Conservation (phyloP, 768 basidiomycete genomes). For the Termitomyces sp. region DNA sequence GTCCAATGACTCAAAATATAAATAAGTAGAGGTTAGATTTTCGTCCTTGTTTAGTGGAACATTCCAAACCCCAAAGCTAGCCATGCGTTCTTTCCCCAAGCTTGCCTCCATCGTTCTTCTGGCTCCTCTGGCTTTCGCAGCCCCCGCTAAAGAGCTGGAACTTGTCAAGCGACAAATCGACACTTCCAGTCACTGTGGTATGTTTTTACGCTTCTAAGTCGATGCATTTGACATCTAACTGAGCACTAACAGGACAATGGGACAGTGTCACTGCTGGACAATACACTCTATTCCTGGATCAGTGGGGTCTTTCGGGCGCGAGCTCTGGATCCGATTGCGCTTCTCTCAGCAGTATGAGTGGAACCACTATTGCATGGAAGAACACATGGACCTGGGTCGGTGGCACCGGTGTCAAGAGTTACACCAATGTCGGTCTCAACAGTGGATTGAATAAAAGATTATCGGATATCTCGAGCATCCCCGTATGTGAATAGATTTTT, state of each 20-base stretch:
- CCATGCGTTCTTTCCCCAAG: constrained; percentile 20
- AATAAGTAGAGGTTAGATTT: not conserved
- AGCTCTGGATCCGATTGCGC: constrained; percentile 49
- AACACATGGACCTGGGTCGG: constrained; percentile 52
- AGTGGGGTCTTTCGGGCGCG: constrained; percentile 36
- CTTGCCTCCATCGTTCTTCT: constrained; percentile 24
- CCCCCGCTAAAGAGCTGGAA: constrained; percentile 22
- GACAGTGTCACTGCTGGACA: constrained; percentile 37
- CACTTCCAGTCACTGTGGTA: constrained; percentile 34
- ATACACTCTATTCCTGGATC: constrained; percentile 49
- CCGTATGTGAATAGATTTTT: constrained; percentile 30
- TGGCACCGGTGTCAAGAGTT: constrained; percentile 53
- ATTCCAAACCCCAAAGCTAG: not conserved
- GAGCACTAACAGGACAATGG: constrained; percentile 39
- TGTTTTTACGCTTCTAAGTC: not conserved
- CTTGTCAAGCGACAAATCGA: constrained; percentile 27
- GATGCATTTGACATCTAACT: not conserved
- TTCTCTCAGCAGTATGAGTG: constrained; percentile 35
- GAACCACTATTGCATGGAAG: constrained; percentile 42
- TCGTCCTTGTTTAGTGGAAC: not conserved
- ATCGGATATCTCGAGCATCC: constrained; percentile 48
- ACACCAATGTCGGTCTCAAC: constrained; percentile 51
- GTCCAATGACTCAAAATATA: constrained; percentile 1
- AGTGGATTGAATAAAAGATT: constrained; percentile 47
- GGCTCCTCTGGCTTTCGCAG: constrained; percentile 24